A percentile compares a stretch with the other conserved stretches of the same genome.
Evolutionary conservation across 2,329 filamentous ascomycete species (phyloP).

Genomic region (Calcarisporium arbuscula): DNA sequence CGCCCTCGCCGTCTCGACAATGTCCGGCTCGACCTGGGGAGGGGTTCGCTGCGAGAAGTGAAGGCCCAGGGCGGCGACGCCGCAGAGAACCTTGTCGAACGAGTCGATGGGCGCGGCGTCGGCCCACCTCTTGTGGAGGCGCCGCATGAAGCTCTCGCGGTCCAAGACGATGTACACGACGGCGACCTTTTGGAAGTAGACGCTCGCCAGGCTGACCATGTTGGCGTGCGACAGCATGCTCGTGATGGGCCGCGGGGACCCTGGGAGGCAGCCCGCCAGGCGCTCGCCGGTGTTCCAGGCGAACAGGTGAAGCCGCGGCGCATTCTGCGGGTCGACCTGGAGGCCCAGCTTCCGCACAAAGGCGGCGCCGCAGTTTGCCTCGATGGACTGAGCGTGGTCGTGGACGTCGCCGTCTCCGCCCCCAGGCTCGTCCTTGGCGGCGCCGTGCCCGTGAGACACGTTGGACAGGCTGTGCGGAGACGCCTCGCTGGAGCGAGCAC

Average conservation of each 20-base stretch:
- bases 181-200: constrained; percentile 49
- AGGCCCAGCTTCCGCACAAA: constrained; percentile 48
- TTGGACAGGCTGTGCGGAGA: not conserved
- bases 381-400: constrained; percentile 24
- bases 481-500: not conserved
- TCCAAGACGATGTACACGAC: constrained; percentile 45
- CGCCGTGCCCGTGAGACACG: not conserved
- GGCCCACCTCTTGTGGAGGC: constrained; percentile 26
- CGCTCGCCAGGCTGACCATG: constrained; percentile 36
- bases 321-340: constrained; percentile 45
- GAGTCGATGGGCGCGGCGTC: constrained; percentile 20
- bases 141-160: constrained; percentile 21
- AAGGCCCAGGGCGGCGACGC: constrained; percentile 47
- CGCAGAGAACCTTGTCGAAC: constrained; percentile 44
- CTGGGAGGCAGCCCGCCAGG: too few species aligned
- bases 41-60: constrained; percentile 42
- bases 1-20: constrained; percentile 38
- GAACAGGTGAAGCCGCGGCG: constrained; percentile 47
- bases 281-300: constrained; percentile 53
- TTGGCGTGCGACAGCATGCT: too few species aligned
- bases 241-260: too few species aligned
- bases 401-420: constrained; percentile 2
- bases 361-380: constrained; percentile 51
- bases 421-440: not conserved
- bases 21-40: constrained; percentile 33